Base-by-base conservation (phyloP, 2,329 filamentous ascomycete species). In the Gliomastix tumulicola region DNA sequence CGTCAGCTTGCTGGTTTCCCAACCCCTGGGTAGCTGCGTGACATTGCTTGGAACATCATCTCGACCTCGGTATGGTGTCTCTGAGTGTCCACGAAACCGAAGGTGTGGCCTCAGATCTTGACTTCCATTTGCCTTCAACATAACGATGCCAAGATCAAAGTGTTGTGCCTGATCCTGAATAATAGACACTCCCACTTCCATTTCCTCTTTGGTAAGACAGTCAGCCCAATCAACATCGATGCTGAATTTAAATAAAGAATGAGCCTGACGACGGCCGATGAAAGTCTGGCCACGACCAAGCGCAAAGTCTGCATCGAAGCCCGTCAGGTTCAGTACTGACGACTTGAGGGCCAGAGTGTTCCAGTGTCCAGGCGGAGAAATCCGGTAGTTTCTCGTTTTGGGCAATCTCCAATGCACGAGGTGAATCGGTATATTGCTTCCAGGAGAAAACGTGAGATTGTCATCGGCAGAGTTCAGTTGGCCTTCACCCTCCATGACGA, bases 371-470 rank as follows among this genome's bases (percentile, higher is more conserved):
- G 44, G 48, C 1, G 62, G 62, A 1, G 68, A 77, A 13, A 69
- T 43, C 2, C 50, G 57, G 56, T 66, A 80, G 41, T 57, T 62
- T 34, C 51, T 54, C 0, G 59, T 48, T 19, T 63, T 57, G 3
- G 74, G 75, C 10, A 65, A 70, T 4, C 77, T 63, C 62, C 74
- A 77, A 57, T 74, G 62, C 2, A 72, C 64, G 43, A 80, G 71
- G 45, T 79, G 70, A 1, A 59, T 57, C 4, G 74, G 74, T 1
- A 79, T 51, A 1, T 48, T 44, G 1, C 61, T 60, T 0, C 59
- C 58, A 0, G 63, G 57, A 6, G 54, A 42, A 48, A 79, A 78
- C 18, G 65, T 59, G 32, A 71, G 53, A 9, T 49, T 41, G 43
- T 76, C 71, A 3, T 59, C 57, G 11, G 59, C 59, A 7, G 53